These are phyloP conservation scores for Fraxinus sp. DNA, from an alignment of 305 asterid species.

Conservation along the genomic window DNA sequence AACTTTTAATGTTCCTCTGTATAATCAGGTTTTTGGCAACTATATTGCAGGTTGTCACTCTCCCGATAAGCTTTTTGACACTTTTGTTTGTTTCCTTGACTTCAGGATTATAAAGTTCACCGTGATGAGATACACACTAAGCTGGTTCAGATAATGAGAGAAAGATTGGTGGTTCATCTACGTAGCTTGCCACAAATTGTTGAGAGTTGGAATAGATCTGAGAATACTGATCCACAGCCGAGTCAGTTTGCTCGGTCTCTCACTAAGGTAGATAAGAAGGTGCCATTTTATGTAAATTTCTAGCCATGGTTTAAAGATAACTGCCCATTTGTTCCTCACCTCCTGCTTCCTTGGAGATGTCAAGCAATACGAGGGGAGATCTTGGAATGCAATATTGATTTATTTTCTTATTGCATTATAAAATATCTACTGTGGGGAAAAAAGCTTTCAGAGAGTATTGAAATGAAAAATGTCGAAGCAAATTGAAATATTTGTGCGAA, in stretches of 20 bases:
- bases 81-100: conserved; percentile 23
- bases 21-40: neutral
- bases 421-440: neutral
- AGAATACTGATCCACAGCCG: conserved; percentile 73
- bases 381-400: neutral
- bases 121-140: conserved; percentile 94
- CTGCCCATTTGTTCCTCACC: neutral
- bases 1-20: neutral
- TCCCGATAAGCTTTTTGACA: conserved; percentile 6
- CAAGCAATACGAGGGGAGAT: neutral
- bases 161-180: conserved; percentile 75
- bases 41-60: neutral
- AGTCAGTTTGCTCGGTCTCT: conserved; percentile 91
- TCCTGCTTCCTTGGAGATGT: neutral
- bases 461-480: neutral
- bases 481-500: neutral
- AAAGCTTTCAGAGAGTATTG: neutral
- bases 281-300: neutral
- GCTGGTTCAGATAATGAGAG: conserved; percentile 98
- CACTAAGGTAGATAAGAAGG: conserved; percentile 59
- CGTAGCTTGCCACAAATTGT: conserved; percentile 88
- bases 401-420: neutral
- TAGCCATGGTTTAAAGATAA: neutral
- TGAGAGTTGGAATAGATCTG: conserved; percentile 87
- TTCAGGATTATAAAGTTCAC: conserved; percentile 84